Conservation (phyloP, 2,329 filamentous ascomycete genomes). For the Endothia cerciana region DNA sequence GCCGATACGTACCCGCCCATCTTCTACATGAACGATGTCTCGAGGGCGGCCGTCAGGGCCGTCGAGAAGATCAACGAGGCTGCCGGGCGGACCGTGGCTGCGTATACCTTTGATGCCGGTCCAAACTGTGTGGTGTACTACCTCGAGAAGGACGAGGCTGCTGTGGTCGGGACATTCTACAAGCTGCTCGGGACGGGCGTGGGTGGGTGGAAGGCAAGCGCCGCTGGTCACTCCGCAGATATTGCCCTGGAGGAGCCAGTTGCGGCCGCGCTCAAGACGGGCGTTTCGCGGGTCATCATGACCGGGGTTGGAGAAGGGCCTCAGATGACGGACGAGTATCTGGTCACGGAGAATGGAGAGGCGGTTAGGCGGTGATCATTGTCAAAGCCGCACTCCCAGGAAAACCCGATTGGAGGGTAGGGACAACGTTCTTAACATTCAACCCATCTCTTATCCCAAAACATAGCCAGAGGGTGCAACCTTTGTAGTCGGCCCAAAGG, state of each 20-base stretch:
- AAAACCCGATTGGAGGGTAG: not conserved
- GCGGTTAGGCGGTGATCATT: slow-evolving; percentile 40
- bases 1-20: slow-evolving; percentile 96
- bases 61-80: slow-evolving; percentile 86
- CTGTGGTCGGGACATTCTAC: slow-evolving; percentile 80
- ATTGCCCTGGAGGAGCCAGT: slow-evolving; percentile 68
- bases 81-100: slow-evolving; percentile 79
- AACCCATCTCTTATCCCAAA: not conserved
- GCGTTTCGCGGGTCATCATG: slow-evolving; percentile 86
- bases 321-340: slow-evolving; percentile 73
- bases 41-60: slow-evolving; percentile 80
- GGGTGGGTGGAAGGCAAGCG: slow-evolving; percentile 72
- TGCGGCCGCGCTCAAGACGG: slow-evolving; percentile 70
- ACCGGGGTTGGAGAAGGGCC: slow-evolving; percentile 92
- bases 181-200: slow-evolving; percentile 59
- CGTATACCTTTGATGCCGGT: slow-evolving; percentile 97
- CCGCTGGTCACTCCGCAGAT: slow-evolving; percentile 52
- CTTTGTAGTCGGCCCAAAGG: not conserved
- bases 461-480: not conserved
- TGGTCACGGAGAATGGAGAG: slow-evolving; percentile 71
- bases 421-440: too few species aligned
- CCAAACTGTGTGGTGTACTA: slow-evolving; percentile 98
- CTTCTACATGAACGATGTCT: slow-evolving; percentile 97
- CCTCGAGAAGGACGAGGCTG: slow-evolving; percentile 73
- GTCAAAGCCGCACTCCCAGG: not conserved